These are phyloP conservation scores for Yarrowia porcina DNA, from an alignment of 805 yeast genomes.

Conservation along the genomic window DNA sequence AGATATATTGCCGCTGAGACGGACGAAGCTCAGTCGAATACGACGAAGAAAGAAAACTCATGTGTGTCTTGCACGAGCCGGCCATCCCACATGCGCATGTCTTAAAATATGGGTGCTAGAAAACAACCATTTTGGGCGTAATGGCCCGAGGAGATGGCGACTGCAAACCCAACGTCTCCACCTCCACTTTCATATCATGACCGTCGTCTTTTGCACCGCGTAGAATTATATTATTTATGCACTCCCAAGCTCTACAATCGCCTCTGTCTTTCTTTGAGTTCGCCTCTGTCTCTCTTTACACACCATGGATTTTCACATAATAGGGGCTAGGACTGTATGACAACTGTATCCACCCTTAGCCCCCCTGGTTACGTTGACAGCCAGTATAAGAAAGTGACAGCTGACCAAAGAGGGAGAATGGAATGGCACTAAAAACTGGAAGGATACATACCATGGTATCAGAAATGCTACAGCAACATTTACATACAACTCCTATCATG, in stretches of 20 bases:
- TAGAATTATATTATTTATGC: not conserved
- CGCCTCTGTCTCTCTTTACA: not conserved
- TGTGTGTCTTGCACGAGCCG: not conserved
- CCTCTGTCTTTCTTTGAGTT: not conserved
- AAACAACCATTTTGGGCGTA: not conserved
- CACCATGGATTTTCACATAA: not conserved
- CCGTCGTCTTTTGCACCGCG: not conserved
- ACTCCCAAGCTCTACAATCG: not conserved
- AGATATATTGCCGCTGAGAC: not conserved
- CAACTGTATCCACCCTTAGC: slow-evolving; percentile 1
- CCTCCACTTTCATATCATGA: too few species aligned
- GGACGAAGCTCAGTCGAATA: not conserved
- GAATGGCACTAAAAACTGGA: too few species aligned
- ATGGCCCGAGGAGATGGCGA: not conserved
- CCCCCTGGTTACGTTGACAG: not conserved
- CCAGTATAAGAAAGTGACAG: not conserved
- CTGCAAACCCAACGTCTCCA: not conserved
- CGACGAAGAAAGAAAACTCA: not conserved
- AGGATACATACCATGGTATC: too few species aligned
- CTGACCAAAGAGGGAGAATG: not conserved
- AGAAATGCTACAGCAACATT: too few species aligned
- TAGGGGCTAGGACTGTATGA: not conserved
- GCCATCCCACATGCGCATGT: not conserved
- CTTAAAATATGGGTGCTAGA: not conserved
- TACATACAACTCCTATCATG: too few species aligned